Conservation (phyloP, 345 rosid genomes). For the Syzygium jambos region DNA sequence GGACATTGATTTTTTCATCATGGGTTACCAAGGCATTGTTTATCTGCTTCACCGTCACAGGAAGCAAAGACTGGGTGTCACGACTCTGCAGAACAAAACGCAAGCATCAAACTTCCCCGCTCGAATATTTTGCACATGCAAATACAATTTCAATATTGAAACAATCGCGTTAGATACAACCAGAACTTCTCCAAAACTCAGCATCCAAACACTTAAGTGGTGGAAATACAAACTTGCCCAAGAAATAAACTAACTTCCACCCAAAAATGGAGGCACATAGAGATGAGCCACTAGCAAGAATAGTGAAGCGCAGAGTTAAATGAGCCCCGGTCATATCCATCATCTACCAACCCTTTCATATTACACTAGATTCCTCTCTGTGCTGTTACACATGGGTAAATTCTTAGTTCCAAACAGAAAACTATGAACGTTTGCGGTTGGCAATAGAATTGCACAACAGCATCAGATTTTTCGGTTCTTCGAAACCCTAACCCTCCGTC, state of each 20-base stretch:
- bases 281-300: background rate
- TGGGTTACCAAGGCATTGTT: slow-evolving; percentile 22
- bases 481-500: background rate
- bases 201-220: background rate
- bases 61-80: slow-evolving; percentile 45
- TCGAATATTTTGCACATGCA: background rate
- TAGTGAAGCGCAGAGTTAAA: background rate
- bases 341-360: background rate
- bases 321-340: background rate
- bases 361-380: background rate
- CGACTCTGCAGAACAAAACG: slow-evolving; percentile 32
- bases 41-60: slow-evolving; percentile 66
- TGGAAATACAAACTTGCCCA: background rate
- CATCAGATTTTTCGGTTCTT: background rate
- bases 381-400: background rate
- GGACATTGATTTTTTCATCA: slow-evolving; percentile 39
- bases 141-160: background rate
- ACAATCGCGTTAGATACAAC: background rate
- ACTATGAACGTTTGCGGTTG: background rate
- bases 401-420: background rate
- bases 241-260: background rate
- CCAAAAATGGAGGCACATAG: background rate
- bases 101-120: background rate
- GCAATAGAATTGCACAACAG: background rate
- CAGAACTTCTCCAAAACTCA: background rate